Conservation (phyloP, 1,284 basidiomycete species). For the Kalmanozyma brasiliensis region DNA sequence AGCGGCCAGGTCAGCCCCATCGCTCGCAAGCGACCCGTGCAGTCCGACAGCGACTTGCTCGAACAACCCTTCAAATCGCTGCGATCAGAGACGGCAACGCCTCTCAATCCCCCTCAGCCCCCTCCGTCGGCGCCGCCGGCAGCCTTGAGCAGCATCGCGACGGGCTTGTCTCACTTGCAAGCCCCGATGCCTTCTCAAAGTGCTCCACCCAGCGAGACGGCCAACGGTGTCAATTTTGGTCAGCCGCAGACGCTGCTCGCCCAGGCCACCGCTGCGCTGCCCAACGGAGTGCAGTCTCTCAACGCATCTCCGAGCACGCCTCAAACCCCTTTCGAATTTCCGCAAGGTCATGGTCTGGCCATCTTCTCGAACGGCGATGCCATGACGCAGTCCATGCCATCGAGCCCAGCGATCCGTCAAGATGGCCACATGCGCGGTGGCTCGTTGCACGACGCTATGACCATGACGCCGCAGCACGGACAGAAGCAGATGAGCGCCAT, state of each 20-base stretch:
- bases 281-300: constrained; percentile 37
- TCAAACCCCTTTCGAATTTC: constrained; percentile 49
- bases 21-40: constrained; percentile 46
- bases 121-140: constrained; percentile 43
- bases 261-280: constrained; percentile 21
- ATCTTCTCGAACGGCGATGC: constrained; percentile 9
- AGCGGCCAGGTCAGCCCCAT: constrained; percentile 36
- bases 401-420: constrained; percentile 39
- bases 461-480: constrained; percentile 24
- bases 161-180: constrained; percentile 18
- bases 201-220: constrained; percentile 18
- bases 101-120: constrained; percentile 33
- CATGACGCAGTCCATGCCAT: constrained; percentile 35
- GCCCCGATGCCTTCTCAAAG: constrained; percentile 25
- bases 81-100: constrained; percentile 40
- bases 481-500: constrained; percentile 13
- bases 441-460: constrained; percentile 52
- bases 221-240: constrained; percentile 1
- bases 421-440: constrained; percentile 33
- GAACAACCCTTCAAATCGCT: constrained; percentile 44
- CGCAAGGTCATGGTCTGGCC: constrained; percentile 22
- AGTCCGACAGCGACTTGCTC: constrained; percentile 34
- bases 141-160: constrained; percentile 9
- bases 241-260: constrained; percentile 16
- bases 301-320: constrained; percentile 44